Evolutionary conservation across 2,329 filamentous ascomycete genomes (phyloP), one percentile per base, ranked within the genome.

Genomic region (Diaporthe vexans): DNA sequence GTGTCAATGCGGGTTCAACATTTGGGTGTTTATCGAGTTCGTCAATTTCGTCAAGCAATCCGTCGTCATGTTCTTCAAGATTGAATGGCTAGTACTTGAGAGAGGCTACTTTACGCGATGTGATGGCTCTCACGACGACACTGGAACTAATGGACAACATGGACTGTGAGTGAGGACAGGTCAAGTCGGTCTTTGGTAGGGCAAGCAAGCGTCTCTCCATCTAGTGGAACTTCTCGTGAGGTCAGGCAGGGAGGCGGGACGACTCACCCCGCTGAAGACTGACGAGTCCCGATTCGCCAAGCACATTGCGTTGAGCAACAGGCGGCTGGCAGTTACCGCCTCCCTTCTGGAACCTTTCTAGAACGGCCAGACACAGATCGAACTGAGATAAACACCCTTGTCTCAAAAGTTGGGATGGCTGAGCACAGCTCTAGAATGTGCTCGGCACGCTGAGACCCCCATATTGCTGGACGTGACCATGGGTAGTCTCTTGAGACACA

Each of bases 301-400:
- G 21, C 15, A 63, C 17, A 17, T 26, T 21, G 40, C 15, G 40
- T 19, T 43, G 15, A 29, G 63, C 46, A 48, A 24, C 46, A 52
- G 63, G 46, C 33, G 10, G 13, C 48, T n/a, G 63, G 15, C 48
- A 19, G 33, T n/a, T 15, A 40, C 52, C 46, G 46, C 17, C 15
- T 63, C 10, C 21, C 63, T 52, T 68, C 48, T 54, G 63, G 63
- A 68, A 54, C 33, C 37, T 19, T 68, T 68, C 63, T 68, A 54
- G 63, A 68, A 68, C 33, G 33, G 48, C n/a, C 63, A 33, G 48
- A 15, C 52, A 19, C 63, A 68, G 63, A 40, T 68, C 63, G 63
- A 52, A 33, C 63, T 68, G 48, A 40, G n/a, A 37, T 46, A 51
- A 26, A 51, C n/a, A 54, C 37, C 33, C 63, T 67, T 67, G 63